Base-by-base conservation (phyloP, 169 alveolate genomes). In the Eimeria maxima region DNA sequence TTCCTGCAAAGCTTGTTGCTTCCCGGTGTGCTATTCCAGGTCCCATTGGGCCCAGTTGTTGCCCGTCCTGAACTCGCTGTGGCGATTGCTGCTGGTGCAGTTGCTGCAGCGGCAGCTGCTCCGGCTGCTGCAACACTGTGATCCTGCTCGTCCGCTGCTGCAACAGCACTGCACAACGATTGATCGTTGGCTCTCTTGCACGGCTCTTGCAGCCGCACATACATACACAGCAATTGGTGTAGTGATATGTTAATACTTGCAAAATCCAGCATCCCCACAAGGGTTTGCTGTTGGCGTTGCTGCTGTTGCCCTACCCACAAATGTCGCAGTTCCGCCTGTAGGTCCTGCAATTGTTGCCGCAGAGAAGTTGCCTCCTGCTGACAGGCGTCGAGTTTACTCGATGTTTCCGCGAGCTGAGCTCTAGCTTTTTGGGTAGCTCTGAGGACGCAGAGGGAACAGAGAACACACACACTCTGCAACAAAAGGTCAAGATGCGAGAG, bases 301-400 rank as follows among this genome's bases (percentile, higher is more conserved):
- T 29, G 78, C 22, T 27, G 78, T 24, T 11, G 2, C 4, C 33
- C n/a, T 42, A 47, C 87, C 38, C 45, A 80, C 74, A 86, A n/a
- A 65, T 50, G 93, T 57, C 63, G 78, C 80, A 86, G 20, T 55
- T 45, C 38, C 18, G 11, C 93, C 80, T 33, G 93, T 16, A 86
- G 93, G 24, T 86, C 93, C 38, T 86, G 57, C 38, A 86, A 13
- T 16, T 86, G 93, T 22, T 86, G 74, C 22, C 57, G 93, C 14
- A 86, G 78, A 33, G 45, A 71, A 44, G 2, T 5, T 18, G 45
- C 93, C 20, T 86, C 45, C 93, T 86, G 74, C 55, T 60, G 65
- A 6, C 44, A 45, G 33, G 47, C 57, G 38, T 86, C 63, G 18
- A 86, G 93, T 18, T 27, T 24, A 6, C 63, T 86, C 57, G 20